Base-by-base conservation (phyloP, 768 basidiomycete species). In the Porpolomopsis calyptriformis region DNA sequence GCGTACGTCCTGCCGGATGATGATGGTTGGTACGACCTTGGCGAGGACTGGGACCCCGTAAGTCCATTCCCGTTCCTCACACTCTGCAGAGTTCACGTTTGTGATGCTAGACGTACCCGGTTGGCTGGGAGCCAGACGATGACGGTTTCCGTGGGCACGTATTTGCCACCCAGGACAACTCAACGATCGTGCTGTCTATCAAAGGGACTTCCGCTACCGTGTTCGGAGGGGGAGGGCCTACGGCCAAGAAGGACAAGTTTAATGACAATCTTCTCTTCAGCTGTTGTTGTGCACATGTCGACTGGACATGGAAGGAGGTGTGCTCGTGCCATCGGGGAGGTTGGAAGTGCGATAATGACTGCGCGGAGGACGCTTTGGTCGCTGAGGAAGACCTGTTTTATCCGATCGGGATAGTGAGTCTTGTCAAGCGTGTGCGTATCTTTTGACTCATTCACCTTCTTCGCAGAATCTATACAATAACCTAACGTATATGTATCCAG, bases 241-340 rank as follows among this genome's bases (percentile, higher is more conserved):
- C 94, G n/a, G 72, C 72, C 2, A 81, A 78, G 67, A 94, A 91
- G 57, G 94, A 97, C 69, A 93, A 85, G 64, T 60, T 86, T 45
- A 97, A 97, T 66, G 92, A 97, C 60, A 97, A 93, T 53, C 61
- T 96, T 4, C 64, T 97, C 48, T 94, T 94, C 62, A 85, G 82
- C 51, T 98, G 94, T 59, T 98, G 94, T 63, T 98, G 94, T 61
- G 94, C 94, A 0, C 68, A 78, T 14, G 75, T 96, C 23, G 89
- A 88, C 57, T 94, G 88, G 80, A 78, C 86, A 14, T 98, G 94
- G 94, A 79, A 84, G 38, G 77, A 88, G 0, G 93, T 97, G 16
- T 98, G 94, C 63, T 86, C 79, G 47, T 98, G 94, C 61, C 84
- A 85, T 62, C 69, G 74, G 43, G 74, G 80, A 7, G 81, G 82